A percentile compares a stretch with the other conserved stretches of the same genome.
Evolutionary conservation across 805 yeast genomes (phyloP).

Genomic region (Saccharomycopsis selenospora): DNA sequence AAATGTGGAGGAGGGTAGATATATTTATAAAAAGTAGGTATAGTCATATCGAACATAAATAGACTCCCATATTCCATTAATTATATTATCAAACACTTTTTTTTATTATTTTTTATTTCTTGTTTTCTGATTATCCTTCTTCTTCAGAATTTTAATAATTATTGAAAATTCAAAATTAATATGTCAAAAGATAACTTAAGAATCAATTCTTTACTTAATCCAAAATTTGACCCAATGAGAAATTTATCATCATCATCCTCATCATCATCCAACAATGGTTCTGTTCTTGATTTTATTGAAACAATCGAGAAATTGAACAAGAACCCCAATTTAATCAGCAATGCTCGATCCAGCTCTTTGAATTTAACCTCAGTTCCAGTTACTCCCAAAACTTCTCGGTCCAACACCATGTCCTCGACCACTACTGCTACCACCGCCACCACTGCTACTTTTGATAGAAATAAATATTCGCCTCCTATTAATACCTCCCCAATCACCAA

Average conservation of each 20-base stretch:
- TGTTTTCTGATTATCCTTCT: no score
- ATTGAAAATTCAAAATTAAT: no score
- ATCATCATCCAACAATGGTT: background rate
- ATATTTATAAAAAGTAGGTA: no score
- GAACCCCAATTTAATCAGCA: background rate
- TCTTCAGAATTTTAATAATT: no score
- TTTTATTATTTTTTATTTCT: no score
- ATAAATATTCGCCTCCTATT: no score
- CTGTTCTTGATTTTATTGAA: background rate
- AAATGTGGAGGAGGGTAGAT: no score
- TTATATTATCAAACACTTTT: no score
- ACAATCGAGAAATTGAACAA: background rate
- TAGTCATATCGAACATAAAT: background rate
- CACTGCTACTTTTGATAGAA: no score
- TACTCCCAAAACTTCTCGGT: background rate
- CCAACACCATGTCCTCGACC: background rate
- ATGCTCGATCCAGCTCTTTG: no score
- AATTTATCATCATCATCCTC: background rate
- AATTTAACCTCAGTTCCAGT: background rate
- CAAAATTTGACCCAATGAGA: slow-evolving; percentile 1
- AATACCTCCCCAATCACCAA: no score
- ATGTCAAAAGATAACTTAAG: slow-evolving; percentile 1
- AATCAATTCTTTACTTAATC: background rate
- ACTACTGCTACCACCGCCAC: no score
- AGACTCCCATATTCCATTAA: background rate